phyloP scores from a whole-genome alignment of 2,329 filamentous ascomycete species.

The Calonectria naviculata region DNA sequence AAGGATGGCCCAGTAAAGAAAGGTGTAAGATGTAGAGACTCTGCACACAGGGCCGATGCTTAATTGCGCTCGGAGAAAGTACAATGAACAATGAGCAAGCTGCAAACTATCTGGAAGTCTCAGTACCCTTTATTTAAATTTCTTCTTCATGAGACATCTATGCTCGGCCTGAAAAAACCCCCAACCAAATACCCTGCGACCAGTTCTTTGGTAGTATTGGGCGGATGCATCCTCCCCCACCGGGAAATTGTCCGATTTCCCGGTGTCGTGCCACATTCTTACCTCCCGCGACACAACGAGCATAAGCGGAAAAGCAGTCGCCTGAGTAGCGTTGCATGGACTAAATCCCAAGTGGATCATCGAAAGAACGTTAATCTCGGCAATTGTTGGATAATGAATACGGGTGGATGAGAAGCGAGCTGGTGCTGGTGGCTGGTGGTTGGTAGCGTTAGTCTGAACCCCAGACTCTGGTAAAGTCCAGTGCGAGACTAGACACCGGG shows the following conservation, averaged over 20 bases:
- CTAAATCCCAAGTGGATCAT: background rate
- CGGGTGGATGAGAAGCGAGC: slow-evolving; percentile 5
- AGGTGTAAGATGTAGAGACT: no score
- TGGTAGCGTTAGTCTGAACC: no score
- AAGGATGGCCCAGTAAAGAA: no score
- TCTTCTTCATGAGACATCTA: background rate
- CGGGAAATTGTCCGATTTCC: slow-evolving; percentile 24
- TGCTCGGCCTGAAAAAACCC: background rate
- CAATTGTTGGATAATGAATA: background rate
- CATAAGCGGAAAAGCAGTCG: background rate
- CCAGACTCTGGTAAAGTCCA: background rate
- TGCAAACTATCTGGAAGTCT: background rate
- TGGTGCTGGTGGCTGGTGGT: background rate
- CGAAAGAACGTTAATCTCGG: background rate
- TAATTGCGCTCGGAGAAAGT: background rate
- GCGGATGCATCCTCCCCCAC: background rate
- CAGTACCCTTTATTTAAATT: slow-evolving; percentile 5
- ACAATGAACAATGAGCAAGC: no score
- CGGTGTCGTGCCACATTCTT: background rate
- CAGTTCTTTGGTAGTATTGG: background rate
- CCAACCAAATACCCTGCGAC: background rate
- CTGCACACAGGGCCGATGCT: no score
- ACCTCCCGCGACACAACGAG: background rate
- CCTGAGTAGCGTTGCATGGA: slow-evolving; percentile 8
- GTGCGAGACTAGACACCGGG: background rate